These are phyloP conservation scores for Dichotomopilus funicola DNA, from an alignment of 2,329 filamentous ascomycete genomes.

Conservation along the genomic window DNA sequence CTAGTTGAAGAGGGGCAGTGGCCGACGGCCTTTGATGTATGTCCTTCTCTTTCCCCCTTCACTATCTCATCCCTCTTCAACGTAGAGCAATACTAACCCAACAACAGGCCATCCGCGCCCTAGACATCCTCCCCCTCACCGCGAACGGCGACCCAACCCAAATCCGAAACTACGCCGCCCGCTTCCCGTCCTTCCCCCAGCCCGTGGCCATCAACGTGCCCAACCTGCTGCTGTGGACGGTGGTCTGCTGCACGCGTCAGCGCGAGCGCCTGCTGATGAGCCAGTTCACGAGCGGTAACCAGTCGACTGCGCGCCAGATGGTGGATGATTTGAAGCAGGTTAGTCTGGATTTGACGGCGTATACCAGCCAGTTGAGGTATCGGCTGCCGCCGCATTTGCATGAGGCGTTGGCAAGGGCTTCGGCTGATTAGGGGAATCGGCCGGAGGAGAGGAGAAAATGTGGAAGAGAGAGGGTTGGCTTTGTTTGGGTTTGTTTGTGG, in stretches of 20 bases:
- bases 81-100: not conserved
- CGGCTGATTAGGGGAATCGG: constrained; percentile 49
- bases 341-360: constrained; percentile 86
- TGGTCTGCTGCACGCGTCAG: constrained; percentile 76
- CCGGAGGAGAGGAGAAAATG: not conserved
- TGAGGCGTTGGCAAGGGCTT: constrained; percentile 78
- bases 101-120: constrained; percentile 56
- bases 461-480: not conserved
- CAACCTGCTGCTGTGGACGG: constrained; percentile 88
- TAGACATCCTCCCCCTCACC: constrained; percentile 74
- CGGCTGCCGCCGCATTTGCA: constrained; percentile 81
- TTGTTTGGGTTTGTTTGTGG: not conserved
- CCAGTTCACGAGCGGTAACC: constrained; percentile 64
- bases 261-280: constrained; percentile 63
- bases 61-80: not conserved
- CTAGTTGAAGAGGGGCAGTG: constrained; percentile 49
- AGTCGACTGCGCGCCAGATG: constrained; percentile 55
- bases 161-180: constrained; percentile 74
- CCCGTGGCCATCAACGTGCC: constrained; percentile 85
- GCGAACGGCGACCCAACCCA: constrained; percentile 67
- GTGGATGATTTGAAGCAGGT: constrained; percentile 69
- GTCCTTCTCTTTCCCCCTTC: constrained; percentile 26
- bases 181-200: constrained; percentile 71
- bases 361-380: constrained; percentile 87
- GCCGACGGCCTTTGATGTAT: constrained; percentile 53